Percentiles rank a stretch among this genome's conserved stretches.
Evolutionary conservation across 2,329 filamentous ascomycete genomes (phyloP).

Genomic region (Trichoderma breve): DNA sequence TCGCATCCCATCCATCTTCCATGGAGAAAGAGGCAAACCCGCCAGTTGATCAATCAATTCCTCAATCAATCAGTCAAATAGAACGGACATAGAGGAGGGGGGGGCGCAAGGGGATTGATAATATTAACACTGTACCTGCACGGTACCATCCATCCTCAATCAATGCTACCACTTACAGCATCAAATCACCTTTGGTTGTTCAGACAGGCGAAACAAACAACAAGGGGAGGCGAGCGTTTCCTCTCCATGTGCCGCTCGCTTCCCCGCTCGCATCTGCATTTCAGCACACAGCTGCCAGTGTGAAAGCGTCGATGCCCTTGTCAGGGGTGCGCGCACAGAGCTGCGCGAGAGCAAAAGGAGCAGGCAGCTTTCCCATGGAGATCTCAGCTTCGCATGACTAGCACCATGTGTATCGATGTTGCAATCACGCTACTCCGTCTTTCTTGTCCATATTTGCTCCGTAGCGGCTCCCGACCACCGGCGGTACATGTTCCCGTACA

Average conservation of each 20-base stretch:
- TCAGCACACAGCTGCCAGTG: not conserved
- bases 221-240: not conserved
- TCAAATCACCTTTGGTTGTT: not conserved
- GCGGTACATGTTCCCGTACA: not conserved
- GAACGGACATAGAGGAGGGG: not conserved
- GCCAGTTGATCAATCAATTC: not conserved
- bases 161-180: not conserved
- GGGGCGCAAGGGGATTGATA: not conserved
- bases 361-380: not conserved
- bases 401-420: not conserved
- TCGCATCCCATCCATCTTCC: not conserved
- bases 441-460: slow-evolving; percentile 1
- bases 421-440: not conserved
- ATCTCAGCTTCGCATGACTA: slow-evolving; percentile 7
- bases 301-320: slow-evolving; percentile 13
- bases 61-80: not conserved
- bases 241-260: slow-evolving; percentile 14
- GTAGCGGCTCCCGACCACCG: slow-evolving; percentile 2
- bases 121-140: not conserved
- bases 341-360: slow-evolving; percentile 15
- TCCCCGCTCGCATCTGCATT: slow-evolving; percentile 19
- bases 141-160: not conserved
- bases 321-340: slow-evolving; percentile 11
- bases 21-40: not conserved
- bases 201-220: not conserved